Conservation (phyloP, 148 eudicot species). For the Euryodendron excelsum region DNA sequence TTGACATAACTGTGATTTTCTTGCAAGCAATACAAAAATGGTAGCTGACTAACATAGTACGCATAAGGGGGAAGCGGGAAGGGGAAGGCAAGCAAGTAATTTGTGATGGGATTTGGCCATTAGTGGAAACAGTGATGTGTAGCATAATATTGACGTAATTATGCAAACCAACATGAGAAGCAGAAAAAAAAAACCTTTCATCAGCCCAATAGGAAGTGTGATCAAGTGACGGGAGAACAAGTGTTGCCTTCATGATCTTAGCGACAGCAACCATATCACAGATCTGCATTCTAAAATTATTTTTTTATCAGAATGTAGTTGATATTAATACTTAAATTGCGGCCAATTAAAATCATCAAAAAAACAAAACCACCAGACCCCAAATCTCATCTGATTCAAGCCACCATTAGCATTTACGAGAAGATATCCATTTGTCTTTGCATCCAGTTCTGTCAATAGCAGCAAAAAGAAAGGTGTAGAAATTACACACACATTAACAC, state of each 20-base stretch:
- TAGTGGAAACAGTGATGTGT: background rate
- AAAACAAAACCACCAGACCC: slow-evolving; percentile 72
- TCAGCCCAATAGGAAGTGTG: slow-evolving; percentile 98
- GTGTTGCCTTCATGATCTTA: slow-evolving; percentile 95
- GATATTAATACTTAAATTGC: slow-evolving; percentile 1
- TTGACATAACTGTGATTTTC: no score
- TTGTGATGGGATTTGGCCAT: background rate
- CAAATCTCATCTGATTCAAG: slow-evolving; percentile 99
- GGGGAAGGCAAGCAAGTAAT: background rate
- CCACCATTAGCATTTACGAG: slow-evolving; percentile 97
- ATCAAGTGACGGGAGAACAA: slow-evolving; percentile 95
- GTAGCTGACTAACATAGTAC: background rate
- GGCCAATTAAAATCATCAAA: slow-evolving; percentile 14
- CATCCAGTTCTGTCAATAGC: slow-evolving; percentile 55
- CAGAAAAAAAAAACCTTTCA: slow-evolving; percentile 52
- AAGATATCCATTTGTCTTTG: slow-evolving; percentile 76
- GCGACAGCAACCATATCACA: slow-evolving; percentile 99
- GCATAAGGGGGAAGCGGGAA: background rate
- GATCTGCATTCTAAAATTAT: slow-evolving; percentile 87
- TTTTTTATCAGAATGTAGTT: slow-evolving; percentile 41
- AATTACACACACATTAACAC: background rate
- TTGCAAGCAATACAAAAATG: no score
- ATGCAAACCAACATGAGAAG: background rate
- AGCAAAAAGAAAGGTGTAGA: slow-evolving; percentile 15
- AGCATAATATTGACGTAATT: background rate